Base-by-base conservation (phyloP, 2,329 filamentous ascomycete species). In the Hypoxylon sp. region DNA sequence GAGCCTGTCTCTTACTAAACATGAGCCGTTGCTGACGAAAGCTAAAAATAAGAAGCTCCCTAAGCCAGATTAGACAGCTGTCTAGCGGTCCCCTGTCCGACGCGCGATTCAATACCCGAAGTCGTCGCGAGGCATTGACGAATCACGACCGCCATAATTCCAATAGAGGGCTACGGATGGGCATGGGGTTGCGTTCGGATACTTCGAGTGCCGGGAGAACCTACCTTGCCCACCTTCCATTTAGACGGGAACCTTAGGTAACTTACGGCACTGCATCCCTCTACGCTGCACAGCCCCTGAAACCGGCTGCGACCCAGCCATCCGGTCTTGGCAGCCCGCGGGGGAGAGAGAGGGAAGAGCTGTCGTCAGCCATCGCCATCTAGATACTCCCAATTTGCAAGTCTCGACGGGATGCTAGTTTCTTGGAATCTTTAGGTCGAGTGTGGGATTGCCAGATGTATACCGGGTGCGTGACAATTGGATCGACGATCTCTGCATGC, bases 91-190 rank as follows among this genome's bases (percentile, higher is more conserved):
- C 50, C 38, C 50, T 53, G 38, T 38, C 33, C 9, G 36, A 11
- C 22, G 33, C 11, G 24, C 18, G 36, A 28, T 44, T 42, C 24
- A 38, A 24, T 28, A 18, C 22, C 36, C 8, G n/a, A 16, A 12
- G n/a, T 20, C 9, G 22, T 45, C 7, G 12, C 11, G 26, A 9
- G 5, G 42, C 40, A 64, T 61, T 57, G 64, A 30, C 64, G 60
- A 67, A 67, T 67, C 60, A 67, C 11, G 55, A 12, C 28, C 14
- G 38, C 48, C 26, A 32, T 36, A 38, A 61, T 61, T 61, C 56
- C 59, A 67, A 64, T 61, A 53, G n/a, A 52, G 45, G 42, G 51
- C 46, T 50, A 36, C 6, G 18, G 40, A 51, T 49, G 57, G 56
- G 56, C 14, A 40, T 55, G 44, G 57, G 56, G 56, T 65, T 53